Percentiles rank a stretch among this genome's conserved stretches.
These are phyloP conservation scores for Striga asiatica DNA, from an alignment of 257 asterid species.

Conservation along the genomic window DNA sequence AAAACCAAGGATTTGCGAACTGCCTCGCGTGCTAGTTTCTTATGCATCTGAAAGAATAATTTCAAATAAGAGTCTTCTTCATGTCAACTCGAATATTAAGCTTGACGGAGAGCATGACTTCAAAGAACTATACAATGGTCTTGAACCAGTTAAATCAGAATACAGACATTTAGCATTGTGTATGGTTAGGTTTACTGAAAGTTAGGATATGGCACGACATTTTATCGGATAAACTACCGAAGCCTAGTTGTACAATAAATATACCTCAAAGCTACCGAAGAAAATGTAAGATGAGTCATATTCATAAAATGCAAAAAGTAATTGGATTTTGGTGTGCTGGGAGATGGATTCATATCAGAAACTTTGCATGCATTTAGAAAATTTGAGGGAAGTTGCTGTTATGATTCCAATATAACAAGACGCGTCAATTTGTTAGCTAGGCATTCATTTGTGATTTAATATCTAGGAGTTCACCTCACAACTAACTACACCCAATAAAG, in stretches of 20 bases:
- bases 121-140: not conserved
- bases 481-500: slow-evolving; percentile 43
- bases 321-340: not conserved
- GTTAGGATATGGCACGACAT: not conserved
- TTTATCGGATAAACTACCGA: not conserved
- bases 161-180: not conserved
- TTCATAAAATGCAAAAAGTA: not conserved
- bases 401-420: not conserved
- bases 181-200: not conserved
- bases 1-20: slow-evolving; percentile 76
- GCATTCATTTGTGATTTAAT: not conserved
- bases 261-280: not conserved
- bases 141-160: not conserved
- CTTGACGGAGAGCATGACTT: not conserved
- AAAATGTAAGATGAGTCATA: not conserved
- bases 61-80: too few relatives aligned
- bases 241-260: not conserved
- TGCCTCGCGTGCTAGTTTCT: slow-evolving; percentile 77
- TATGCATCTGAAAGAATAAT: slow-evolving; percentile 41
- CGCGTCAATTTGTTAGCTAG: not conserved
- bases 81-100: not conserved
- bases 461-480: slow-evolving; percentile 41
- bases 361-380: too few relatives aligned
- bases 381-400: not conserved
- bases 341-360: not conserved